Base-by-base conservation (phyloP, 768 basidiomycete species). In the Leccinellum rugosiceps region DNA sequence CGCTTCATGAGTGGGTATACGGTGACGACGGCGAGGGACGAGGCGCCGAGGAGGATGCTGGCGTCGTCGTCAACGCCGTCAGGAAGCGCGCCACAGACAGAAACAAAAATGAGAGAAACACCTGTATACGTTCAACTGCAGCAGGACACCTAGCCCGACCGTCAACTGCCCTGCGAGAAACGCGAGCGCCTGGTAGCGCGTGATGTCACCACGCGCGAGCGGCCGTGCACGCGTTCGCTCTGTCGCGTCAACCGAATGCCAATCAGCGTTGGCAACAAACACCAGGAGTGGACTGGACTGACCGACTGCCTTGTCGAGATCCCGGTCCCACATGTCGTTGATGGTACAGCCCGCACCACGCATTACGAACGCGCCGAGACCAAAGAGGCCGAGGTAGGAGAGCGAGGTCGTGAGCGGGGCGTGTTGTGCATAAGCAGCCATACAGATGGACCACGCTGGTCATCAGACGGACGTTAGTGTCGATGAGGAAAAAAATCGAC, bases 1-100 rank as follows among this genome's bases (percentile, higher is more conserved):
- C 97, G 83, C 72, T 99, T 99, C 97, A 99, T 98, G 62, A 96
- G 78, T 0, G 97, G 97, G 73, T 99, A 99, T 47, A 93, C 69
- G 6, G 83, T 83, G 46, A 99, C 97, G 14, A 99, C 68, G 3
- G 87, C 87, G 41, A 99, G 76, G 0, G 94, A 97, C 0, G 94
- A 86, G 2, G 96, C 95, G 11, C 97, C 97, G 6, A 99, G 82
- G 2, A 90, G 68, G 61, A 99, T 95, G 31, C 49, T 50, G 46
- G 15, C 34, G 34, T 34, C 34, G 48, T 17, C 46, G 17, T n/a
- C 23, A 19, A n/a, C n/a, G n/a, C n/a, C 47, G 3, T 48, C 10
- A 30, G n/a, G 0, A 49, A 41, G 10, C 38, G 10, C 38, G 10
- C 19, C n/a, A 19, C 38, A 11, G 2, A 34, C 1, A 32, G 11